A percentile compares a stretch with the other conserved stretches of the same genome.
Conservation (phyloP, 2,329 filamentous ascomycete genomes). For the Exophiala alcalophila region DNA sequence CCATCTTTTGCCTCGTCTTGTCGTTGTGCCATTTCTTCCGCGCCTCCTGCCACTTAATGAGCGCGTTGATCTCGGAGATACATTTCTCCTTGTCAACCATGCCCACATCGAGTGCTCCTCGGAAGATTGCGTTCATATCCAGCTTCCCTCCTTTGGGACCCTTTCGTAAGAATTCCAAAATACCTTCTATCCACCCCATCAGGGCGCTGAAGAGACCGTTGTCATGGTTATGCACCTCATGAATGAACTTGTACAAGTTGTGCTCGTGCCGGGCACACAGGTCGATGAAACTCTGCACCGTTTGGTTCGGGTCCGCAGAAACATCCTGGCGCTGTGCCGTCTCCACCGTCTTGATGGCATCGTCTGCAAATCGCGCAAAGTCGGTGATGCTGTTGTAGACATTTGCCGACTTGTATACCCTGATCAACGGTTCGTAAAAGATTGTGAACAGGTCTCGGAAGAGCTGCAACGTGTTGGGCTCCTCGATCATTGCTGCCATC, state of each 20-base stretch:
- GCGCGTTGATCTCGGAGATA: conserved; percentile 73
- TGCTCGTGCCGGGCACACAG: conserved; percentile 91
- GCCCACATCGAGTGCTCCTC: conserved; percentile 67
- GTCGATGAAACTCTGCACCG: conserved; percentile 96
- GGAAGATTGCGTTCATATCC: conserved; percentile 91
- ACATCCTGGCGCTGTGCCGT: conserved; percentile 71
- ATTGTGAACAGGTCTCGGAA: conserved; percentile 93
- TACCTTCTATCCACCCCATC: conserved; percentile 96
- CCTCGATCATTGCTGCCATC: conserved; percentile 94
- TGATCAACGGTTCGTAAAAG: conserved; percentile 95
- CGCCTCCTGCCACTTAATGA: conserved; percentile 92
- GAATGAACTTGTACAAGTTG: conserved; percentile 98
- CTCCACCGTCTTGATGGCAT: conserved; percentile 79
- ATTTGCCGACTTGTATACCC: conserved; percentile 97
- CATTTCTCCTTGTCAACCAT: conserved; percentile 69
- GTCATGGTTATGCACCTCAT: conserved; percentile 95
- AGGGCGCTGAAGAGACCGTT: conserved; percentile 93
- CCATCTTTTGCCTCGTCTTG: conserved; percentile 99
- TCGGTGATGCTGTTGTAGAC: conserved; percentile 97
- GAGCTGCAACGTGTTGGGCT: conserved; percentile 93
- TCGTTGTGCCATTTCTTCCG: conserved; percentile 97
- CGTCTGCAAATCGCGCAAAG: conserved; percentile 88
- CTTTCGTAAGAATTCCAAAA: conserved; percentile 85
- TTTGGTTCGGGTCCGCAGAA: conserved; percentile 94
- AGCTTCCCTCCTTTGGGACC: conserved; percentile 82